Conservation (phyloP, 805 yeast species). For the Komagataella mondaviorum region DNA sequence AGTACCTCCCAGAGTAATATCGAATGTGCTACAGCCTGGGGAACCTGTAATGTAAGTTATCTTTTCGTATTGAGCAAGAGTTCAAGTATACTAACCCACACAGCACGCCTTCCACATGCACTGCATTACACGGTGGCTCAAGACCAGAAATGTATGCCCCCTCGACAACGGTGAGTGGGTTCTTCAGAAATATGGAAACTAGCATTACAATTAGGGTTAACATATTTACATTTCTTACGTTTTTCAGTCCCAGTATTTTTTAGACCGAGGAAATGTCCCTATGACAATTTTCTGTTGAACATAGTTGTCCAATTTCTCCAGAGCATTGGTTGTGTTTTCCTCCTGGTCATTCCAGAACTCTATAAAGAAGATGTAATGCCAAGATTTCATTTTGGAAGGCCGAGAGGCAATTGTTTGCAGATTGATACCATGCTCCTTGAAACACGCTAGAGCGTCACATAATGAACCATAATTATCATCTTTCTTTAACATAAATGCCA, state of each 20-base stretch:
- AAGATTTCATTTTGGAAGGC: constrained; percentile 51
- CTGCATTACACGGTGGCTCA: constrained; percentile 91
- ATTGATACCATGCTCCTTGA: constrained; percentile 44
- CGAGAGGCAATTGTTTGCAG: constrained; percentile 65
- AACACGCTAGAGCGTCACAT: constrained; percentile 45
- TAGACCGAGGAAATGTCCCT: constrained; percentile 27
- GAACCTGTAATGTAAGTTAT: constrained; percentile 49
- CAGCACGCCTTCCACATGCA: constrained; percentile 94
- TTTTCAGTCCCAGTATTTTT: constrained; percentile 5
- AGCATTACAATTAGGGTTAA: background rate
- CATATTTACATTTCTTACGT: background rate
- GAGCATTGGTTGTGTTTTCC: constrained; percentile 16
- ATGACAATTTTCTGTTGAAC: constrained; percentile 41
- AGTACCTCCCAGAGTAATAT: constrained; percentile 46
- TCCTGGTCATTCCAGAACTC: constrained; percentile 36
- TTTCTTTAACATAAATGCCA: constrained; percentile 50
- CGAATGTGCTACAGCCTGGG: constrained; percentile 95
- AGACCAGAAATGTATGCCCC: constrained; percentile 93
- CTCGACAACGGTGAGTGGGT: constrained; percentile 88
- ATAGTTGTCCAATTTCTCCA: constrained; percentile 26
- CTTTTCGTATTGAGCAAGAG: background rate
- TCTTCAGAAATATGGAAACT: constrained; percentile 3
- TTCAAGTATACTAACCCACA: background rate
- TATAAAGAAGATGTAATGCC: constrained; percentile 78
- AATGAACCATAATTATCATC: constrained; percentile 65